Percentiles rank a stretch among this genome's conserved stretches.
Evolutionary conservation across 1,139 yeast species (phyloP).

Genomic region (Suhomyces bribrorum): DNA sequence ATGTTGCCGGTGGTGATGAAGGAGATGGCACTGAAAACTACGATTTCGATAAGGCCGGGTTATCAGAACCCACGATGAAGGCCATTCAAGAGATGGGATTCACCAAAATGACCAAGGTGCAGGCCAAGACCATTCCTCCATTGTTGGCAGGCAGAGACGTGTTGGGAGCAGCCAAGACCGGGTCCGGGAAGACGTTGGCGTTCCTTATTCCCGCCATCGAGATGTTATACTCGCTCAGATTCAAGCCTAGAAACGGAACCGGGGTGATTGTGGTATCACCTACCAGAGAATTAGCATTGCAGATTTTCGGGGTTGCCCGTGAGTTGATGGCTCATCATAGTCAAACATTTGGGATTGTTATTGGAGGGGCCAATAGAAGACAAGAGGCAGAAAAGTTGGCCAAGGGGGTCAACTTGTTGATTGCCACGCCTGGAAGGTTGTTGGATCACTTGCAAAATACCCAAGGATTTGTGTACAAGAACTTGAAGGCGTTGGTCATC

Average conservation of each 20-base stretch:
- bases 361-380: slow-evolving; percentile 97
- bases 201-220: slow-evolving; percentile 95
- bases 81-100: slow-evolving; percentile 89
- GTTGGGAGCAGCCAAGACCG: slow-evolving; percentile 96
- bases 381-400: slow-evolving; percentile 93
- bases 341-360: slow-evolving; percentile 93
- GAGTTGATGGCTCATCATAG: slow-evolving; percentile 89
- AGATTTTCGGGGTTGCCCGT: slow-evolving; percentile 94
- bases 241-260: slow-evolving; percentile 91
- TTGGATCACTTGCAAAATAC: slow-evolving; percentile 97
- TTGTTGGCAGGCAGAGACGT: slow-evolving; percentile 93
- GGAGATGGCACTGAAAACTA: slow-evolving; percentile 39
- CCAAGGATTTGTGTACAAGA: slow-evolving; percentile 89
- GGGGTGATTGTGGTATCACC: slow-evolving; percentile 88
- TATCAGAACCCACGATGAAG: slow-evolving; percentile 77
- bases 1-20: slow-evolving; percentile 21
- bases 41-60: slow-evolving; percentile 52
- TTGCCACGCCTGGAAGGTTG: slow-evolving; percentile 97
- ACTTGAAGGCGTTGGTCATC: slow-evolving; percentile 87
- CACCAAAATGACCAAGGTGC: slow-evolving; percentile 86
- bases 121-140: slow-evolving; percentile 93
- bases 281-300: slow-evolving; percentile 90
- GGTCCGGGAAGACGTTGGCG: slow-evolving; percentile 96
- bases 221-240: slow-evolving; percentile 79
- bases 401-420: slow-evolving; percentile 89